Conservation (phyloP, 768 basidiomycete genomes). For the Mycena crocata region DNA sequence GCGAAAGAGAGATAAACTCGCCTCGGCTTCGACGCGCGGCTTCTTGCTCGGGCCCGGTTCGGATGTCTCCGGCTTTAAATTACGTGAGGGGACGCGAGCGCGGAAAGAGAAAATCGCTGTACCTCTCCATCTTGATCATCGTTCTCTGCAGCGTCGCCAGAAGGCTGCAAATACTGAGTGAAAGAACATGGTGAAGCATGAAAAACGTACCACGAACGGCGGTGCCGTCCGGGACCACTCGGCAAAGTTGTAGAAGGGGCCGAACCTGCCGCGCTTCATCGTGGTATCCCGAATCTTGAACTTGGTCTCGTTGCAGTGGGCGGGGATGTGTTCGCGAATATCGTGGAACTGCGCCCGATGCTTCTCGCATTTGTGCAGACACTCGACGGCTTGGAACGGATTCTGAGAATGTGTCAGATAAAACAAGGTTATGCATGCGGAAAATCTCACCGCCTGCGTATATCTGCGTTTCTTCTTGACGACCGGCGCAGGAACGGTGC, state of each 20-base stretch:
- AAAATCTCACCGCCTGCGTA: background rate
- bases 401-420: background rate
- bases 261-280: background rate
- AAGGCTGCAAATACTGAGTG: no score
- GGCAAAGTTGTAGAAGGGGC: background rate
- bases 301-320: background rate
- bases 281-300: constrained; percentile 2
- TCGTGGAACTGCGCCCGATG: constrained; percentile 1
- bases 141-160: no score
- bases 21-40: background rate
- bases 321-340: constrained; percentile 5
- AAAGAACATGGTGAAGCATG: no score
- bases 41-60: background rate
- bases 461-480: background rate
- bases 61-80: no score
- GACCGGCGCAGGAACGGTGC: no score
- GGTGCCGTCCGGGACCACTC: constrained; percentile 3
- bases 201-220: background rate
- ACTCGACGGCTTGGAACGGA: background rate
- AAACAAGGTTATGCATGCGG: background rate
- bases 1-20: background rate
- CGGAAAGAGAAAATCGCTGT: no score
- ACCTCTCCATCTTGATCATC: no score
- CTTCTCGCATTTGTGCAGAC: background rate
- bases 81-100: no score